Evolutionary conservation across 306 rosid genomes (phyloP).

Genomic region (Cucumis sativus): DNA sequence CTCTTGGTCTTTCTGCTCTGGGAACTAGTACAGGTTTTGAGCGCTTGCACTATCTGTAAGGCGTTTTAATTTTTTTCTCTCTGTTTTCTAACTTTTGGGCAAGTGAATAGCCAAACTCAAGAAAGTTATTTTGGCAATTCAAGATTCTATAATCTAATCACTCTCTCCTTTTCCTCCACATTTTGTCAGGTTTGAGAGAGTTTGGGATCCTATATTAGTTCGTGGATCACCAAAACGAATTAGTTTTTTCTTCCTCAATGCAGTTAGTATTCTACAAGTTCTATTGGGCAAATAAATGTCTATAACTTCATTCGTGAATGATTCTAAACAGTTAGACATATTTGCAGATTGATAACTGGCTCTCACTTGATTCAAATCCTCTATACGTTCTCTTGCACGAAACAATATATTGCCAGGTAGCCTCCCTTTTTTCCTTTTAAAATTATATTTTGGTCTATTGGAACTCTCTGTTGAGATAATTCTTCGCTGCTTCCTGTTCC

Average conservation of each 20-base stretch:
- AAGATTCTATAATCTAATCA: background rate
- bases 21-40: conserved; percentile 82
- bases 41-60: conserved; percentile 85
- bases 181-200: conserved; percentile 64
- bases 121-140: background rate
- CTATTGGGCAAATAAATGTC: background rate
- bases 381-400: conserved; percentile 73
- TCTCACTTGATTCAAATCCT: conserved; percentile 54
- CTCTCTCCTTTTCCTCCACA: background rate
- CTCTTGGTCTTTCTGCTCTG: conserved; percentile 67
- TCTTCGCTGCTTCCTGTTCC: background rate
- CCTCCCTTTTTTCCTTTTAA: conserved; percentile 1
- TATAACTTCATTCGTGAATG: conserved; percentile 15
- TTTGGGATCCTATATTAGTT: conserved; percentile 86
- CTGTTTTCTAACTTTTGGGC: background rate
- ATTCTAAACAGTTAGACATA: conserved; percentile 12
- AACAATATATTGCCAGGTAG: conserved; percentile 84
- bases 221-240: conserved; percentile 62
- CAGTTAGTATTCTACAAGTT: conserved; percentile 41
- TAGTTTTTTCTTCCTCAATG: conserved; percentile 55
- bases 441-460: background rate
- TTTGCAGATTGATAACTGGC: conserved; percentile 61
- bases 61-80: background rate
- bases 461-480: background rate
- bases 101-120: background rate